Base-by-base conservation (phyloP, 208 protist species). In the Angomonas deanei region DNA sequence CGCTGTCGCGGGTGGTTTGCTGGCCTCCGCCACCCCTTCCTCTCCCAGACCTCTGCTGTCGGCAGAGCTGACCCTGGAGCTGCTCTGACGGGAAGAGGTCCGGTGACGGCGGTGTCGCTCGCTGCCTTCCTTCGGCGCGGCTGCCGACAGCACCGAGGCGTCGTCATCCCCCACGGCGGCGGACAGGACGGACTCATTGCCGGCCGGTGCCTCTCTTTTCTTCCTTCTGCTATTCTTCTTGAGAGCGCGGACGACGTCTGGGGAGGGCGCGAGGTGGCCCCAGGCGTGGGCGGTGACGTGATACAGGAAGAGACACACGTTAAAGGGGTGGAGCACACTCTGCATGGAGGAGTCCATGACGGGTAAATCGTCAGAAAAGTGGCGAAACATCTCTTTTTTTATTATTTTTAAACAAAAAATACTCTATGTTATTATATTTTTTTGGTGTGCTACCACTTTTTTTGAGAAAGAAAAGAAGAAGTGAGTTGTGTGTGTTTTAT, bases 261-360 rank as follows among this genome's bases (percentile, higher is more conserved):
- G 47, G 70, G 53, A 78, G 71, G 32, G 53, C 54, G 60, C 71
- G 64, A 19, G 73, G 75, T 10, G 86, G 69, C 17, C 90, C 74
- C 31, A 87, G 64, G 76, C 69, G 47, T 84, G 76, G 0, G 31
- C 55, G 6, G 84, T 26, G 10, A 91, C 62, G 26, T 70, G 67
- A 34, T 66, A 70, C 23, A 68, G 46, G 15, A 80, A 66, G 47
- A 38, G 42, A 0, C 68, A 53, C 13, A 93, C 31, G 61, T 84
- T 83, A 49, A 85, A 56, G 28, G 86, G 86, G 48, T 93, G 80
- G 39, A 85, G 66, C 6, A 78, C 26, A 47, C 79, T 70, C 23
- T 67, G 65, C 47, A 67, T 61, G 28, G 65, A 68, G 2, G 66
- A 68, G 3, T 70, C 68, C 13, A 47, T 48, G 15, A 74, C 26